Conservation (phyloP, 306 rosid species). For the Acacia melanoxylon region DNA sequence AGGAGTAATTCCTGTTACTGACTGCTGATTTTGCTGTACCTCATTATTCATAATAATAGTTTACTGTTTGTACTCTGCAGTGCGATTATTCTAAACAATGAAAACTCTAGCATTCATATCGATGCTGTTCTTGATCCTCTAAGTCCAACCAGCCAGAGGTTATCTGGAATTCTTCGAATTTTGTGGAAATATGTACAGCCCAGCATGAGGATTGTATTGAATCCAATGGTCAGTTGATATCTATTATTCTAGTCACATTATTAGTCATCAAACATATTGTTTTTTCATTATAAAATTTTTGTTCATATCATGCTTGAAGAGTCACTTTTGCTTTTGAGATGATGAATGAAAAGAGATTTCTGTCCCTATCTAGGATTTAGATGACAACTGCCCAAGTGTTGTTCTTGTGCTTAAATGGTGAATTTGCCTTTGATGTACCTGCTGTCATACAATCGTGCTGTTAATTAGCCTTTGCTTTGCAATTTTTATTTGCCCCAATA, state of each 20-base stretch:
- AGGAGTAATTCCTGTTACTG: constrained; percentile 6
- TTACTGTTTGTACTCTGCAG: constrained; percentile 52
- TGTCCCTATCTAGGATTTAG: constrained; percentile 11
- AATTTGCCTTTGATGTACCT: constrained; percentile 1
- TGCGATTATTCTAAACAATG: constrained; percentile 73
- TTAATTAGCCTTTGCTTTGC: constrained; percentile 5
- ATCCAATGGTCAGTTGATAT: constrained; percentile 80
- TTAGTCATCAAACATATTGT: constrained; percentile 3
- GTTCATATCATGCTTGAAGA: constrained; percentile 11
- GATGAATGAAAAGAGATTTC: constrained; percentile 10
- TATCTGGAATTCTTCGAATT: constrained; percentile 83
- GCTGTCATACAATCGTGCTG: neutral
- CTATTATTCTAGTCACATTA: constrained; percentile 19
- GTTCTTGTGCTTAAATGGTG: constrained; percentile 9
- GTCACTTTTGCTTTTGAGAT: constrained; percentile 13
- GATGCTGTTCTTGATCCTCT: constrained; percentile 95
- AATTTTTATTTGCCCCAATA: neutral
- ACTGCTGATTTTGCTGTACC: constrained; percentile 13
- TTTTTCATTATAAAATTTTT: neutral
- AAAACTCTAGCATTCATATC: constrained; percentile 78
- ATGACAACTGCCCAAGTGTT: neutral
- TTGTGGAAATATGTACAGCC: constrained; percentile 82
- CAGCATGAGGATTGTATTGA: constrained; percentile 93
- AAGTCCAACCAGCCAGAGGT: constrained; percentile 88
- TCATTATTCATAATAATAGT: constrained; percentile 24